Evolutionary conservation across 495 filamentous ascomycete genomes (phyloP).

Genomic region (Bombardia bombarda): DNA sequence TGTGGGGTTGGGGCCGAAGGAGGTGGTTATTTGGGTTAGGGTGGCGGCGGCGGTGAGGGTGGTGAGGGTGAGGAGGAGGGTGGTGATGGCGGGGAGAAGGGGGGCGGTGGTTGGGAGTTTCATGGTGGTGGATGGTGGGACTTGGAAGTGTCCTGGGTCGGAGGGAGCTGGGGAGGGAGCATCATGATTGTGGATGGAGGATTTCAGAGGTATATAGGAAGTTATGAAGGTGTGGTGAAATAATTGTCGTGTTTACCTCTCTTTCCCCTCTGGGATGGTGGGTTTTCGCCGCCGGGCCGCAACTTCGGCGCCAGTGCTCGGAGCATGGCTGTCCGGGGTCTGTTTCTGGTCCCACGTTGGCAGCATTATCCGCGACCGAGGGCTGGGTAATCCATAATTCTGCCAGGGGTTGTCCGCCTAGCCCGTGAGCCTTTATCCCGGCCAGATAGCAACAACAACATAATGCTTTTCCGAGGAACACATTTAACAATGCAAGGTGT

Average conservation of each 20-base stretch:
- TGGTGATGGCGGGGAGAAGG: not conserved
- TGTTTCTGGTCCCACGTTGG: too few species aligned
- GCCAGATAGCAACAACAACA: too few species aligned
- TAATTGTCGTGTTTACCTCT: too few species aligned
- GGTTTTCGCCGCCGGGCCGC: not conserved
- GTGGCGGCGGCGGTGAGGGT: conserved; percentile 9
- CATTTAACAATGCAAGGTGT: too few species aligned
- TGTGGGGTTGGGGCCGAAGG: conserved; percentile 42
- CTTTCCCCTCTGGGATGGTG: not conserved
- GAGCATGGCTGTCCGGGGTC: not conserved
- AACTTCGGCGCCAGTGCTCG: not conserved
- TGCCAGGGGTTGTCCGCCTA: too few species aligned
- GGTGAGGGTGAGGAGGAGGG: not conserved
- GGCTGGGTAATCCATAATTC: too few species aligned
- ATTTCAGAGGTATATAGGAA: not conserved
- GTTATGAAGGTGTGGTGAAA: too few species aligned
- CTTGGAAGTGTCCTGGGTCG: not conserved
- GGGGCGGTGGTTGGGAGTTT: not conserved
- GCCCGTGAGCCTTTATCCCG: too few species aligned
- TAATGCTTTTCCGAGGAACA: too few species aligned
- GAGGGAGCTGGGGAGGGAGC: not conserved
- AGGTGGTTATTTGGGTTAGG: conserved; percentile 26
- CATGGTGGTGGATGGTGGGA: not conserved
- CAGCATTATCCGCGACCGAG: too few species aligned
- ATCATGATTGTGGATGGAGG: not conserved